Base-by-base conservation (phyloP, 345 rosid genomes). In the Brassica nigra region DNA sequence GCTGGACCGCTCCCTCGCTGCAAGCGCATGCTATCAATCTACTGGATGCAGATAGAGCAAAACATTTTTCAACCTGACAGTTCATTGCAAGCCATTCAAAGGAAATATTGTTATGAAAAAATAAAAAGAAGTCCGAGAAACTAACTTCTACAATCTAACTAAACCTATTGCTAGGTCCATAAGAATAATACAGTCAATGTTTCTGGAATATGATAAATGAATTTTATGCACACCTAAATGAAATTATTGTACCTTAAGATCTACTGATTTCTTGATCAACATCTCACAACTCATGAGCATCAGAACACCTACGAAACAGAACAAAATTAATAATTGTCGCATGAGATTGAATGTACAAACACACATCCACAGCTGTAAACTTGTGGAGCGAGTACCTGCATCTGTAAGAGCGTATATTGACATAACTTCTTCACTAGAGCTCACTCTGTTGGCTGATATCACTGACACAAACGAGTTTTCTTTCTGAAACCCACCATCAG, bases 1-100 rank as follows among this genome's bases (percentile, higher is more conserved):
- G 84, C 59, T 83, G 85, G 66, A 92, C 89, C 42, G 36, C 78
- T 75, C 98, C 98, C 44, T 85, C 85, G 79, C 85, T 85, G 78
- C 98, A 91, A 78, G 90, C 97, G 83, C 98, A 91, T 47, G 98
- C 93, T 81, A 93, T 78, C 73, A 91, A 83, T 82, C 82, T 82
- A 71, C 76, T 72, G 64, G 98, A 90, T 65, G 86, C 83, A 71
- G 92, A 90, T 72, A 91, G 75, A 33, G 93, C 86, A 88, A 88
- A 91, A 80, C 89, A 91, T 57, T 85, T 89, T 66, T 88, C 86
- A 73, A 91, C 98, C 95, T 91, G 95, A 76, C 71, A 86, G 57
- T 80, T 66, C 73, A 76, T 65, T 36, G 10, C 64, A 47, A 71
- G 42, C 58, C 59, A 66, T n/a, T 64, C 2, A 30, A 58, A 12